These are phyloP conservation scores for Fusarium ramigenum DNA, from an alignment of 2,329 filamentous ascomycete species.

Conservation along the genomic window DNA sequence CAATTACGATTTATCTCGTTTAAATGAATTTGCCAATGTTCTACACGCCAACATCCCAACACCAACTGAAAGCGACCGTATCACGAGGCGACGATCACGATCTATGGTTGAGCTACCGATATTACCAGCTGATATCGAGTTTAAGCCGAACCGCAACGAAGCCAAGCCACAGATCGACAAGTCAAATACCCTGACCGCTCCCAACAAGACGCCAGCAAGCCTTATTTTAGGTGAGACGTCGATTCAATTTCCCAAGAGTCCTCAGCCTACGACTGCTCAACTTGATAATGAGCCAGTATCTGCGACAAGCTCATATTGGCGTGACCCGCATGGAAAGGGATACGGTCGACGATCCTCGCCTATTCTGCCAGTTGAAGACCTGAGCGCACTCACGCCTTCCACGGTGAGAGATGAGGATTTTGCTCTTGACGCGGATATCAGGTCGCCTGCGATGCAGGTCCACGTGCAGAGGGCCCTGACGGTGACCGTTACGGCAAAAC, in stretches of 20 bases:
- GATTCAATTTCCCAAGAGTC: constrained; percentile 15
- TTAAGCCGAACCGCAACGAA: background rate
- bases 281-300: constrained; percentile 6
- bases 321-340: constrained; percentile 3
- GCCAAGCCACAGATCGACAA: constrained; percentile 3
- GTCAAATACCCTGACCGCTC: background rate
- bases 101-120: constrained; percentile 41
- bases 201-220: constrained; percentile 6
- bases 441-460: constrained; percentile 58
- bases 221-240: background rate
- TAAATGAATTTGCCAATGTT: constrained; percentile 52
- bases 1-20: constrained; percentile 51
- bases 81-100: constrained; percentile 41
- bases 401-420: constrained; percentile 53
- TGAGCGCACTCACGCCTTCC: constrained; percentile 45
- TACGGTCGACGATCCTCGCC: constrained; percentile 58
- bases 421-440: constrained; percentile 59
- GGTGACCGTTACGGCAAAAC: constrained; percentile 43
- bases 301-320: constrained; percentile 6
- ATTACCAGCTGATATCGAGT: constrained; percentile 14
- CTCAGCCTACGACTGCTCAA: background rate
- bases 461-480: constrained; percentile 54
- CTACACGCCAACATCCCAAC: constrained; percentile 9
- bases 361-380: constrained; percentile 54
- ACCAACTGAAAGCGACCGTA: constrained; percentile 6